Conservation (phyloP, 805 yeast genomes). For the Torulaspora microellipsoides region DNA sequence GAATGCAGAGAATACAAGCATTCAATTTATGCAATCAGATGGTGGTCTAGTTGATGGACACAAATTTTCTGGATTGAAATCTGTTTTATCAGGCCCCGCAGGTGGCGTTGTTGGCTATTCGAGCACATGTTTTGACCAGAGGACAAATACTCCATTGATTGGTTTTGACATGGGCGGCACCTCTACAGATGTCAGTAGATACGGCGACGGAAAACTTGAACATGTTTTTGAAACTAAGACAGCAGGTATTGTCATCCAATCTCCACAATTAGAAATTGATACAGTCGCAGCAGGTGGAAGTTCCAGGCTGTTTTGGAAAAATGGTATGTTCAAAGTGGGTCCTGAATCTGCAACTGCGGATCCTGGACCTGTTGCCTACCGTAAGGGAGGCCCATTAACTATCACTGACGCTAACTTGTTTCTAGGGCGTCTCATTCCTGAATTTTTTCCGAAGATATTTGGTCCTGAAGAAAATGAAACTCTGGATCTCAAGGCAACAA, state of each 20-base stretch:
- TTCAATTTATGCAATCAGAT: slow-evolving; percentile 92
- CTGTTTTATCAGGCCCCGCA: slow-evolving; percentile 93
- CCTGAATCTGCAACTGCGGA: slow-evolving; percentile 85
- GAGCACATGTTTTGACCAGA: slow-evolving; percentile 62
- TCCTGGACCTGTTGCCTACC: slow-evolving; percentile 85
- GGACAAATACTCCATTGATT: slow-evolving; percentile 54
- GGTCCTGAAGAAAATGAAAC: slow-evolving; percentile 76
- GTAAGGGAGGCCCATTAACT: slow-evolving; percentile 79
- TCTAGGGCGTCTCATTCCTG: slow-evolving; percentile 67
- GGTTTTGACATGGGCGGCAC: slow-evolving; percentile 93
- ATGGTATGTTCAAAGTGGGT: slow-evolving; percentile 76
- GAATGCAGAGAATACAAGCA: slow-evolving; percentile 42
- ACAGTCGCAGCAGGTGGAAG: slow-evolving; percentile 89
- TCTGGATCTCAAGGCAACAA: slow-evolving; percentile 52
- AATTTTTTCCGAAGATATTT: slow-evolving; percentile 73
- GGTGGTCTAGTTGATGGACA: slow-evolving; percentile 88
- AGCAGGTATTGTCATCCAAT: slow-evolving; percentile 76
- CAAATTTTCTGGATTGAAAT: slow-evolving; percentile 78
- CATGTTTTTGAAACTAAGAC: slow-evolving; percentile 82
- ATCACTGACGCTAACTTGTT: slow-evolving; percentile 80
- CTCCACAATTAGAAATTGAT: slow-evolving; percentile 77
- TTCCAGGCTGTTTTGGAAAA: slow-evolving; percentile 58
- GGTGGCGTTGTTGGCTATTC: slow-evolving; percentile 97
- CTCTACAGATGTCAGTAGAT: slow-evolving; percentile 78
- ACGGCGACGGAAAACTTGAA: slow-evolving; percentile 59